These are phyloP conservation scores for Porodaedalea pini DNA, from an alignment of 1,284 basidiomycete species.

Conservation along the genomic window DNA sequence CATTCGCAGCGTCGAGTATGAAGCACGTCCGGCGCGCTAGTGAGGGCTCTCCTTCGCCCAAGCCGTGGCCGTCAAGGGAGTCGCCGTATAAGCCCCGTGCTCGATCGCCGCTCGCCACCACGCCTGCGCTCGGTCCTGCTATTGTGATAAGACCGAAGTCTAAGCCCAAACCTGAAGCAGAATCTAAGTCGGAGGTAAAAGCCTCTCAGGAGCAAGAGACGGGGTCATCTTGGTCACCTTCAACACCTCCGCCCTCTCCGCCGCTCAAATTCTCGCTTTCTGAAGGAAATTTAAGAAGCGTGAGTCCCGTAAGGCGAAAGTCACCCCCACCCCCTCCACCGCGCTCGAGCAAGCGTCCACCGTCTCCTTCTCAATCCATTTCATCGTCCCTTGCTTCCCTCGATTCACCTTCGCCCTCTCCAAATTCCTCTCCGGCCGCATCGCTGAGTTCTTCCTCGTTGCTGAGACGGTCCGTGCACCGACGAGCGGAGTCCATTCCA, in stretches of 20 bases:
- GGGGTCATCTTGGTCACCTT: conserved; percentile 3
- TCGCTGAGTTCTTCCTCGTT: not conserved
- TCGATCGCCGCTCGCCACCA: conserved; percentile 14
- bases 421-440: not conserved
- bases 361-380: not conserved
- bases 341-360: conserved; percentile 7
- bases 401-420: not conserved
- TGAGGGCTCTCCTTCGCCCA: conserved; percentile 5
- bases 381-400: not conserved
- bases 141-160: conserved; percentile 8
- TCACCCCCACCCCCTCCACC: conserved; percentile 17
- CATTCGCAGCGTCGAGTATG: not conserved
- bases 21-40: conserved; percentile 4
- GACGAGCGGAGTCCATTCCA: conserved; percentile 4
- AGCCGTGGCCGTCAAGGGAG: conserved; percentile 5
- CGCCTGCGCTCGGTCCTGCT: conserved; percentile 11
- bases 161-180: not conserved
- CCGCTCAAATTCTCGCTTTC: not conserved
- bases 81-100: conserved; percentile 14
- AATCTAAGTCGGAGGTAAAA: not conserved
- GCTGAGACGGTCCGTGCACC: not conserved
- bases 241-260: conserved; percentile 16
- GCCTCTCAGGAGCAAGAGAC: not conserved
- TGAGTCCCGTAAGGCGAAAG: not conserved
- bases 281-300: not conserved